A percentile compares a stretch with the other conserved stretches of the same genome.
These are phyloP conservation scores for Pseudogymnoascus sp. DNA, from an alignment of 2,329 filamentous ascomycete genomes.

Conservation along the genomic window DNA sequence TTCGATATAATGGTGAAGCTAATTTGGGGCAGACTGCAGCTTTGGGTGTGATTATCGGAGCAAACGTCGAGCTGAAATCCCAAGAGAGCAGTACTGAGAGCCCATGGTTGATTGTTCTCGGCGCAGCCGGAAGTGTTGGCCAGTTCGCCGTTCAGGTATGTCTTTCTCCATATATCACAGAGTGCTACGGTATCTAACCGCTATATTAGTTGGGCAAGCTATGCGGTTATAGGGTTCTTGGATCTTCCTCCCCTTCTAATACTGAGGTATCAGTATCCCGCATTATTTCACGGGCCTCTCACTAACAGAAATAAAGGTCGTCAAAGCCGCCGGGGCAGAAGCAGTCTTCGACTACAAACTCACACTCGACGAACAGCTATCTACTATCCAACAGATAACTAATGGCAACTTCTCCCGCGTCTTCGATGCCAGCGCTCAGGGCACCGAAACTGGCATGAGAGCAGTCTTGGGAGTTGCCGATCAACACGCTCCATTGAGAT, in stretches of 20 bases:
- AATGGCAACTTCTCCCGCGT: constrained; percentile 28
- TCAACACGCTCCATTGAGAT: constrained; percentile 23
- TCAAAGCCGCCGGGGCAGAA: constrained; percentile 25
- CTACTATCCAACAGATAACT: constrained; percentile 27
- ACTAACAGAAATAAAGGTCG: constrained; percentile 20
- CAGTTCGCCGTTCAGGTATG: constrained; percentile 28
- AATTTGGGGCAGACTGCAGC: constrained; percentile 26
- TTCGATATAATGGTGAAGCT: not conserved
- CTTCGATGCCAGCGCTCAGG: constrained; percentile 28
- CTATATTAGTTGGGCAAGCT: constrained; percentile 26
- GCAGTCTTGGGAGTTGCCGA: constrained; percentile 21
- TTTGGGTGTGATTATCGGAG: constrained; percentile 27
- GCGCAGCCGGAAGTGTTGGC: constrained; percentile 30
- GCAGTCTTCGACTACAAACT: constrained; percentile 28
- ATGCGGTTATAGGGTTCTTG: constrained; percentile 31
- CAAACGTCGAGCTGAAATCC: constrained; percentile 19
- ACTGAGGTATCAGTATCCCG: not conserved
- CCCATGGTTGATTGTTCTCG: constrained; percentile 32
- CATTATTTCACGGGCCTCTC: too few species aligned
- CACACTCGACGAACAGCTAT: constrained; percentile 26
- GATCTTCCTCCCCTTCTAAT: constrained; percentile 29
- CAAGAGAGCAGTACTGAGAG: constrained; percentile 15
- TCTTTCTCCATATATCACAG: not conserved
- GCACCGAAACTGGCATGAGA: constrained; percentile 25
- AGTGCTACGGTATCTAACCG: not conserved